A percentile compares a stretch with the other conserved stretches of the same genome.
Conservation (phyloP, 108 stramenopile genomes). For the Asterionellopsis glacialis region DNA sequence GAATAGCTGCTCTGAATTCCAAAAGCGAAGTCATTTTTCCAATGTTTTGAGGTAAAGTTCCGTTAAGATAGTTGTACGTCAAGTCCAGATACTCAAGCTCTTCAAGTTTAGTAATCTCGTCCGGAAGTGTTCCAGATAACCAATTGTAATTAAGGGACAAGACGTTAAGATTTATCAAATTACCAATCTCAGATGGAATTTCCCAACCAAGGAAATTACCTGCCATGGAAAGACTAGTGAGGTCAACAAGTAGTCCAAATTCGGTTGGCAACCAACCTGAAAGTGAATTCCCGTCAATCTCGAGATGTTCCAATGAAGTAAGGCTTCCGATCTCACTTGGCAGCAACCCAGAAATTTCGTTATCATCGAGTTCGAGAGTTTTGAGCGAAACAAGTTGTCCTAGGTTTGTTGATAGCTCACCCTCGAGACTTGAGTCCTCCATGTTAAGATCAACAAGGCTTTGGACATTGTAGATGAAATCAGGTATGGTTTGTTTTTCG, state of each 20-base stretch:
- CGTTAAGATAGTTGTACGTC: conserved; percentile 9
- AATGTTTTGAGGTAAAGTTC: conserved; percentile 11
- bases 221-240: conserved; percentile 49
- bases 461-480: conserved; percentile 6
- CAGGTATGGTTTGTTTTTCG: conserved; percentile 20
- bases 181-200: conserved; percentile 59
- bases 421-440: conserved; percentile 12
- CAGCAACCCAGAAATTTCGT: conserved; percentile 18
- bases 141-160: conserved; percentile 56
- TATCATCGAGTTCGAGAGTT: conserved; percentile 17
- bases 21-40: conserved; percentile 5
- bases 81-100: neutral
- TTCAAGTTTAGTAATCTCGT: conserved; percentile 23
- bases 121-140: conserved; percentile 56
- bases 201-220: conserved; percentile 47
- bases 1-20: neutral
- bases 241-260: neutral
- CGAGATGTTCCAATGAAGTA: conserved; percentile 49
- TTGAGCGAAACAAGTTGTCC: conserved; percentile 6
- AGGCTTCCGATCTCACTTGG: conserved; percentile 59
- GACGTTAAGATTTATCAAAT: conserved; percentile 36
- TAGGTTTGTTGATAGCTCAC: conserved; percentile 20
- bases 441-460: conserved; percentile 4
- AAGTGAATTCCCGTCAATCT: conserved; percentile 14
- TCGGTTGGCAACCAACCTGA: conserved; percentile 47